These are phyloP conservation scores for Phaffia australis DNA, from an alignment of 768 basidiomycete species.

Conservation along the genomic window DNA sequence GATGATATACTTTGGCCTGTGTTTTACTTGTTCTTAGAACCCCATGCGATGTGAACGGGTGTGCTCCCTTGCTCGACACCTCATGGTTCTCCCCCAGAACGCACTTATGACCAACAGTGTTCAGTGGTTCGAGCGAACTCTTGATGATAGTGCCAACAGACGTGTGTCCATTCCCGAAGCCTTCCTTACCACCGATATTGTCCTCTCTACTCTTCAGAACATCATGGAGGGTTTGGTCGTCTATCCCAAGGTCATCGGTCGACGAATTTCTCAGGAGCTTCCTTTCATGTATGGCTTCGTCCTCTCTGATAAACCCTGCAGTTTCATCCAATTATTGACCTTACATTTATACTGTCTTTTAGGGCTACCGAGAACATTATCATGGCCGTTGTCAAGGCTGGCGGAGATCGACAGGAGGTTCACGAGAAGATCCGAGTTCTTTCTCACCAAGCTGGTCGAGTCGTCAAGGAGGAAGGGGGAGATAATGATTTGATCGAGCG, in stretches of 20 bases:
- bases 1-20: constrained; percentile 31
- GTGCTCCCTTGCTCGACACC: constrained; percentile 87
- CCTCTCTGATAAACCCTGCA: background rate
- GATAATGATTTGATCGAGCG: constrained; percentile 94
- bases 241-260: constrained; percentile 87
- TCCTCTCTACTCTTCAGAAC: constrained; percentile 89
- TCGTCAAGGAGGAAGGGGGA: constrained; percentile 86
- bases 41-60: constrained; percentile 98
- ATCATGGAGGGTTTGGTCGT: constrained; percentile 98
- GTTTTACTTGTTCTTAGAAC: constrained; percentile 45
- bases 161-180: constrained; percentile 93
- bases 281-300: constrained; percentile 70
- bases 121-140: constrained; percentile 97
- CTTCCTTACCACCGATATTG: constrained; percentile 91
- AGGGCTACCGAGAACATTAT: constrained; percentile 93
- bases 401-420: constrained; percentile 88
- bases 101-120: constrained; percentile 86
- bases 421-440: constrained; percentile 93
- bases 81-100: constrained; percentile 94
- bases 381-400: constrained; percentile 88
- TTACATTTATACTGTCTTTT: too few relatives aligned
- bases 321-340: background rate
- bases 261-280: constrained; percentile 83
- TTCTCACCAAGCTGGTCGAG: constrained; percentile 84
- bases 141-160: constrained; percentile 97